Conservation (phyloP, 2,329 filamentous ascomycete species). For the Fusarium sp. region DNA sequence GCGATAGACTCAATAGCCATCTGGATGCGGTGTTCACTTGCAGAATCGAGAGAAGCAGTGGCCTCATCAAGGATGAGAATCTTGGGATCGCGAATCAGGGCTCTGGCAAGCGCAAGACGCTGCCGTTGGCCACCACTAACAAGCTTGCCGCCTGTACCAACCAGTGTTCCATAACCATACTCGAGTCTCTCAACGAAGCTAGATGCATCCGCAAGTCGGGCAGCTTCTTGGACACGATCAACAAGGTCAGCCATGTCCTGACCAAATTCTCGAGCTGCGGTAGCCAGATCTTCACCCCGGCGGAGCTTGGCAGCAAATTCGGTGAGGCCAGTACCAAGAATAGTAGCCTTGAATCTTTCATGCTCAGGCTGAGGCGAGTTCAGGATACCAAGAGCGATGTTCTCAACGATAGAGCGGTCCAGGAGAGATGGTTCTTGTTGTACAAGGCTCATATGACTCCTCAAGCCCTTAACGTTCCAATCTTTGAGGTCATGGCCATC, state of each 20-base stretch:
- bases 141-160: constrained; percentile 66
- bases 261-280: constrained; percentile 58
- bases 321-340: constrained; percentile 63
- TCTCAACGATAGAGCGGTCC: constrained; percentile 62
- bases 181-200: constrained; percentile 67
- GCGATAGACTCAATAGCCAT: constrained; percentile 59
- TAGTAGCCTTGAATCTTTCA: constrained; percentile 55
- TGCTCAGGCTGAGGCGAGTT: constrained; percentile 58
- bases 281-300: constrained; percentile 61
- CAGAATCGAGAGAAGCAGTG: constrained; percentile 70
- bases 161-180: constrained; percentile 64
- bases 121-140: constrained; percentile 72
- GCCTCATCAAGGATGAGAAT: constrained; percentile 73
- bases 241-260: constrained; percentile 64
- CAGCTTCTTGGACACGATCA: constrained; percentile 62
- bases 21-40: constrained; percentile 68
- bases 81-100: constrained; percentile 67
- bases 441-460: constrained; percentile 59
- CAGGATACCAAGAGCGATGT: constrained; percentile 63
- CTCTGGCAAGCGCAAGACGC: constrained; percentile 69
- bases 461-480: constrained; percentile 60
- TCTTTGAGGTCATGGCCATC: constrained; percentile 62
- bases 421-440: constrained; percentile 61
- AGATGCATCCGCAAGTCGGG: constrained; percentile 69
- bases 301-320: constrained; percentile 65